Evolutionary conservation across 2,329 filamentous ascomycete species (phyloP), one percentile per base, ranked within the genome.

Genomic region (Fusarium avenaceum): DNA sequence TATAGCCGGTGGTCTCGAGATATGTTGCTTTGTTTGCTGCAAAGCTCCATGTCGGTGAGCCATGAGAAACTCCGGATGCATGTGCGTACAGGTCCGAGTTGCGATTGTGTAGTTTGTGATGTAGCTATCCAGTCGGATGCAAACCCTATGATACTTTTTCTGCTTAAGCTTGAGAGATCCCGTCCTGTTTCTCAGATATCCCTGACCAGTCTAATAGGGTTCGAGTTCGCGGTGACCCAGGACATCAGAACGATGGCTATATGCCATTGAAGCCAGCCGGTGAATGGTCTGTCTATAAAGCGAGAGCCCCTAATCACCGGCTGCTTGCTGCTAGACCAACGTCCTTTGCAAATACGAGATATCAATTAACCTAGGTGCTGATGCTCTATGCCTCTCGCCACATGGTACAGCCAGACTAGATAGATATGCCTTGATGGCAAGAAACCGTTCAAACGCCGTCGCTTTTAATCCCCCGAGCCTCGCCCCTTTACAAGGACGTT

Each of bases 361-460:
- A 49, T 71, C 51, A 63, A 58, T 69, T 67, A 44, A 51, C 60
- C 54, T 57, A 43, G 20, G 32, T 57, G 60, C 24, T 55, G 57
- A 39, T 67, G 38, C 39, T 55, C 47, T 35, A 58, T 60, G 47
- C 45, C 47, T 52, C 32, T 47, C 58, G 22, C 45, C 46, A 44
- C 38, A 42, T 50, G 42, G 47, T 58, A 56, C 49, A 60, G 43
- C 22, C 56, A 62, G 48, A 51, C 48, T 63, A 43, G 44, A 61
- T 61, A 60, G 53, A 46, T 38, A 58, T 50, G 61, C 54, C 70
- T 57, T 59, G 50, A 68, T 64, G 63, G 44, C 70, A 67, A 70
- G 49, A 74, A 70, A 68, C 72, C 57, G 46, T 72, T 72, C 55
- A 63, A 76, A 69, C 74, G 74, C 74, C 74, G 56, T 76, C 74